Base-by-base conservation (phyloP, 306 rosid species). In the Echinosophora koreensis region DNA sequence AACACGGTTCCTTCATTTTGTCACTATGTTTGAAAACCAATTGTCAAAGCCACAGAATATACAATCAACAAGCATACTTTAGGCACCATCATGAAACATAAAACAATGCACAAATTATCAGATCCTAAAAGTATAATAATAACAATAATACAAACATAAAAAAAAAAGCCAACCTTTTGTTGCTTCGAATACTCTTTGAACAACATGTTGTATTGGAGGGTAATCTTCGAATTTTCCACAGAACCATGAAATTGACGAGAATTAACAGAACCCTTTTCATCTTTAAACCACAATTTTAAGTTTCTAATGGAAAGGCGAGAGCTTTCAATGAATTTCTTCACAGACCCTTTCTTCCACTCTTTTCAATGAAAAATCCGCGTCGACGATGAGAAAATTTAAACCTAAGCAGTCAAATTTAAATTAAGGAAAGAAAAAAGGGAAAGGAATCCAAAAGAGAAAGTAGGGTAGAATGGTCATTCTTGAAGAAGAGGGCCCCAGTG, bases 101-200 rank as follows among this genome's bases (percentile, higher is more conserved):
- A 12, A 27, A 59, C 32, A 49, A 8, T 12, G 28, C 4, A 12
- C 5, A 57, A 2, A 42, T 15, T 7, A 44, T 57, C 34, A 71
- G 34, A 34, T 3, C 15, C 28, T 9, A 50, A 56, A 12, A 34
- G 5, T 6, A 68, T 1, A n/a, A 4, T 11, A 7, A 15, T 5
- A 37, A 30, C 3, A 59, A 30, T 2, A 28, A 17, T 7, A 60
- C 1, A 37, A 2, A 4, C 0, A 37, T n/a, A n/a, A n/a, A n/a
- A n/a, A n/a, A n/a, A n/a, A 3, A 15, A 27, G 71, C 74, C 0
- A 81, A 91, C 94, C 94, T 88, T 86, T 59, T 86, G 91, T 41
- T 88, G 68, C 3, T 81, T 77, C 32, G 85, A 79, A 83, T 74
- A 87, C 69, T 91, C 83, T 61, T 83, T 81, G 69, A 83, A 34